Base-by-base conservation (phyloP, 352 stramenopile species). In the Pythium dissotocum region DNA sequence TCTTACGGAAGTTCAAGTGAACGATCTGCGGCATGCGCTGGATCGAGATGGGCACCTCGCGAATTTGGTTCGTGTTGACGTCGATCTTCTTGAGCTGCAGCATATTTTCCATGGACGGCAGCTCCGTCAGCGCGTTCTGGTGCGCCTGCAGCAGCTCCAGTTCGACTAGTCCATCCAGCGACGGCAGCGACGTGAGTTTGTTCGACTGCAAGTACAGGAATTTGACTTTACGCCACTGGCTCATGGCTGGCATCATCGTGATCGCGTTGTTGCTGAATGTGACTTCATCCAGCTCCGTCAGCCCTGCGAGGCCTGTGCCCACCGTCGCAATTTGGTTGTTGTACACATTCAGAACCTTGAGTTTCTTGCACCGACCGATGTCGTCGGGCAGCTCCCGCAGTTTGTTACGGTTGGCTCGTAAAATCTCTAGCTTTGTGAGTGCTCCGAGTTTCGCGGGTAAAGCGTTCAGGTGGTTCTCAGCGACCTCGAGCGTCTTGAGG, bases 31-130 rank as follows among this genome's bases (percentile, higher is more conserved):
- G 71, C 77, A 95, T 85, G 54, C 78, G 72, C 56, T 80, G 64
- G 16, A 95, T 72, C 32, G 67, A 77, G 13, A 69, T 44, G 5
- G 88, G 83, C 6, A 94, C 71, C 7, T 68, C 54, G 1, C 63
- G 46, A 62, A 95, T 85, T 42, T 72, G 71, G 66, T 96, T 95
- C 46, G 75, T 89, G 58, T 85, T 91, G 35, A 89, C 74, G 58
- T 96, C 88, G 9, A 96, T 81, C 70, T 88, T 93, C 56, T 87
- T 82, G 33, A 96, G 60, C 32, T 80, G 72, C 6, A 80, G 72
- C 33, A 91, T 71, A 13, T 79, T 87, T 28, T 80, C 73, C 82
- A 94, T 89, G 51, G 63, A 79, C 13, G 82, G 88, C 49, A 93
- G 70, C 30, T 71, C 74, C 46, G 71, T 73, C 9, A 96, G 70